Conservation (phyloP, 306 rosid genomes). For the Coriaria nepalensis region DNA sequence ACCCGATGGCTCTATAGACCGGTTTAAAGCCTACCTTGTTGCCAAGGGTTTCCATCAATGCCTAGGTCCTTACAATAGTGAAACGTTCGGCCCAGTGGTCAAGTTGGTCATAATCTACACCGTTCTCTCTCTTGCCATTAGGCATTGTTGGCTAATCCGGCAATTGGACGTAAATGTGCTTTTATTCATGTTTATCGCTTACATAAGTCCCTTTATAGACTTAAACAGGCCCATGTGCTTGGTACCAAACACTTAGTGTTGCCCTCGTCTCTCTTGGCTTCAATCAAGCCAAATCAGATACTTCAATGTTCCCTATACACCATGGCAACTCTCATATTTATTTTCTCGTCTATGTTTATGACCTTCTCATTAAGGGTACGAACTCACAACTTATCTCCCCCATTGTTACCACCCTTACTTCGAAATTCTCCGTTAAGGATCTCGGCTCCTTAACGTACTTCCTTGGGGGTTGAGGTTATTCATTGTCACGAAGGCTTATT, state of each 20-base stretch:
- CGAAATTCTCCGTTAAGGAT: not conserved
- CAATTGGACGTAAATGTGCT: not conserved
- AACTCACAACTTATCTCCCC: no score
- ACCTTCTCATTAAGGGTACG: not conserved
- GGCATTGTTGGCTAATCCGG: not conserved
- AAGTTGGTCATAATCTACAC: not conserved
- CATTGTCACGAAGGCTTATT: not conserved
- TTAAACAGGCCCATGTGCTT: conserved; percentile 1
- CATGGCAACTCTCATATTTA: no score
- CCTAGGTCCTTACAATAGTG: not conserved
- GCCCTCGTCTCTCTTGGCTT: not conserved
- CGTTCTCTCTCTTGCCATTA: not conserved
- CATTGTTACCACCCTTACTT: not conserved
- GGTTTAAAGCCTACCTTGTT: no score
- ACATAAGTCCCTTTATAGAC: not conserved
- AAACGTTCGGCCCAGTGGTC: not conserved
- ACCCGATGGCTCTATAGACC: not conserved
- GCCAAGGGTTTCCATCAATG: no score
- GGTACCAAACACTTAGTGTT: no score
- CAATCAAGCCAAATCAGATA: not conserved
- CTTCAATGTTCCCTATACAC: not conserved
- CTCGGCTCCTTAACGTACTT: not conserved
- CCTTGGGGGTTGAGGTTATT: not conserved
- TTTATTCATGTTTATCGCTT: not conserved
- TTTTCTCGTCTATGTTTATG: conserved; percentile 3